Conservation (phyloP, 202 grass and related monocot genomes). For the Digitaria exilis region DNA sequence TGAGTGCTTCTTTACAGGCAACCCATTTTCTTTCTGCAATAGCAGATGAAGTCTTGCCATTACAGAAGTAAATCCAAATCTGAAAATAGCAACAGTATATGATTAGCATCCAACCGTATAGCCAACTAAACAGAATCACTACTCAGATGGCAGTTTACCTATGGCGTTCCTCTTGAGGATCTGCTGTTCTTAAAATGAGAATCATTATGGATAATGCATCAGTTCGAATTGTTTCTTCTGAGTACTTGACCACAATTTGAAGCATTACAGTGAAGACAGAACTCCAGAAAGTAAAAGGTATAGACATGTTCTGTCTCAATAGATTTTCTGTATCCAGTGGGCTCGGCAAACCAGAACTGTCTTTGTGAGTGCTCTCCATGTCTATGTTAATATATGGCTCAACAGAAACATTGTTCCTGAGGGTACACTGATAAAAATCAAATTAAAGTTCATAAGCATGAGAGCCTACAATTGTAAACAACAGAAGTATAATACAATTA, state of each 20-base stretch:
- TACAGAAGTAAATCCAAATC: conserved; percentile 67
- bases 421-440: conserved; percentile 96
- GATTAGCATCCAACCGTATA: conserved; percentile 24
- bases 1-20: conserved; percentile 72
- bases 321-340: conserved; percentile 29
- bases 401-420: conserved; percentile 77
- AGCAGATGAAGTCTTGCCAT: conserved; percentile 69
- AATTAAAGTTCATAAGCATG: conserved; percentile 93
- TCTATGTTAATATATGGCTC: conserved; percentile 35
- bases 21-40: conserved; percentile 72
- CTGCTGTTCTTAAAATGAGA: conserved; percentile 69
- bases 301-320: conserved; percentile 35
- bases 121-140: conserved; percentile 28
- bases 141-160: conserved; percentile 64
- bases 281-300: conserved; percentile 65
- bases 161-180: conserved; percentile 58
- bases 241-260: conserved; percentile 53
- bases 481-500: background rate
- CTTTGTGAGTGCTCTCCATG: conserved; percentile 40
- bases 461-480: conserved; percentile 46
- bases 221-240: conserved; percentile 51
- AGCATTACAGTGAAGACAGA: conserved; percentile 59
- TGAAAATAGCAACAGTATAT: conserved; percentile 46
- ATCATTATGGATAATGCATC: conserved; percentile 86
- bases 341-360: conserved; percentile 18